These are phyloP conservation scores for Nemania bipapillata DNA, from an alignment of 2,329 filamentous ascomycete genomes.

Conservation along the genomic window DNA sequence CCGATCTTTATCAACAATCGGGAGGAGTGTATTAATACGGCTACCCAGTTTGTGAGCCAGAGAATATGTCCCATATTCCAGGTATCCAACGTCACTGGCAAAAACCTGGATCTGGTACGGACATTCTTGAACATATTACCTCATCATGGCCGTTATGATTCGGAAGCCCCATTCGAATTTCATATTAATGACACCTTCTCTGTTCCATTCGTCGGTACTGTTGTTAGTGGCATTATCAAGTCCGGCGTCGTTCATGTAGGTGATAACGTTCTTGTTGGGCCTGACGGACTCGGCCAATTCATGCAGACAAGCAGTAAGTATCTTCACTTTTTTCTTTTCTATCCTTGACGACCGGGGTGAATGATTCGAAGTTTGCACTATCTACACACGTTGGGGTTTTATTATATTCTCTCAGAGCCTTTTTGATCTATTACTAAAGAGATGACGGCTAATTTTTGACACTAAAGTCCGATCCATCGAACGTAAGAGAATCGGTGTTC, in stretches of 20 bases:
- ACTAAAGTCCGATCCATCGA: slow-evolving; percentile 81
- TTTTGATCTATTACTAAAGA: not conserved
- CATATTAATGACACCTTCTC: slow-evolving; percentile 98
- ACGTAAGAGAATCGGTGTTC: slow-evolving; percentile 88
- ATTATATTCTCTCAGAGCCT: not conserved
- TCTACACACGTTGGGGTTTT: not conserved
- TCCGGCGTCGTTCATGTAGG: slow-evolving; percentile 87
- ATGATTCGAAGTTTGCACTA: not conserved
- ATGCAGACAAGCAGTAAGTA: slow-evolving; percentile 74
- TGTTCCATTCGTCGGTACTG: slow-evolving; percentile 94
- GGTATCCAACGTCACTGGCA: slow-evolving; percentile 95
- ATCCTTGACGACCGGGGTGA: not conserved
- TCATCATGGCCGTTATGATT: slow-evolving; percentile 91
- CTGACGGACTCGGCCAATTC: slow-evolving; percentile 91
- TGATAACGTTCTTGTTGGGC: slow-evolving; percentile 88
- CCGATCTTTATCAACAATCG: slow-evolving; percentile 93
- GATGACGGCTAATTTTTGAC: not conserved
- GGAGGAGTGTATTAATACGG: slow-evolving; percentile 93
- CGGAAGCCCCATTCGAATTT: slow-evolving; percentile 89
- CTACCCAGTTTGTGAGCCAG: slow-evolving; percentile 93
- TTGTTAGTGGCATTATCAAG: slow-evolving; percentile 93
- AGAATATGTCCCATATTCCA: slow-evolving; percentile 97
- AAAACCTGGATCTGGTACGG: slow-evolving; percentile 88
- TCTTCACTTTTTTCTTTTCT: not conserved
- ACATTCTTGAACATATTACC: slow-evolving; percentile 95